These are phyloP conservation scores for Exophiala viscosa DNA, from an alignment of 2,329 filamentous ascomycete species.

Conservation along the genomic window DNA sequence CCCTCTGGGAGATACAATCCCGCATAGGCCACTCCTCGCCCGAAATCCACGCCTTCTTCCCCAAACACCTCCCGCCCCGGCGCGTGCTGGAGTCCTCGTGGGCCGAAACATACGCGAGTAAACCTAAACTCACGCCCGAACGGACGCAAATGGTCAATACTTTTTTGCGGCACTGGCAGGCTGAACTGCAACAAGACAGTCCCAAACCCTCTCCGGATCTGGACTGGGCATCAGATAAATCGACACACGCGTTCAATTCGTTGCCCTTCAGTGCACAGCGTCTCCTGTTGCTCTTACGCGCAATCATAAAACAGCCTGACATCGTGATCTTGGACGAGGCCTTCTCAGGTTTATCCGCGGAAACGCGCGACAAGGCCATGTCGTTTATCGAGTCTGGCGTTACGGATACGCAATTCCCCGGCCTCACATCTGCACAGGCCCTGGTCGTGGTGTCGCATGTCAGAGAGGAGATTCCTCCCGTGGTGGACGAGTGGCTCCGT, in stretches of 20 bases:
- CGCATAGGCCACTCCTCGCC: conserved; percentile 91
- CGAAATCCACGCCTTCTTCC: conserved; percentile 91
- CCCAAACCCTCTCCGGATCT: conserved; percentile 21
- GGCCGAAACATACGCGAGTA: conserved; percentile 78
- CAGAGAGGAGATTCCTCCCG: conserved; percentile 81
- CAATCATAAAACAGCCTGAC: conserved; percentile 74
- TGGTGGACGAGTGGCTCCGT: conserved; percentile 79
- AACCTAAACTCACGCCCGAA: conserved; percentile 59
- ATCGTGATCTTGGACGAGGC: conserved; percentile 84
- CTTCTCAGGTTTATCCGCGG: conserved; percentile 79
- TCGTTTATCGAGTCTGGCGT: conserved; percentile 68
- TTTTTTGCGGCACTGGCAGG: conserved; percentile 70
- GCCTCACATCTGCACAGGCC: conserved; percentile 68
- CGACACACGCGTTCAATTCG: conserved; percentile 59
- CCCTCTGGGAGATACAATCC: conserved; percentile 86
- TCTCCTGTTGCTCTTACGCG: conserved; percentile 76
- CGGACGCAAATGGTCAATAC: conserved; percentile 62
- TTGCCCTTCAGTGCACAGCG: conserved; percentile 79
- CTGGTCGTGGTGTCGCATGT: conserved; percentile 90
- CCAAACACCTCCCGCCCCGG: conserved; percentile 68
- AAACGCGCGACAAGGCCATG: conserved; percentile 80
- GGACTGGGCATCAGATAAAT: conserved; percentile 23
- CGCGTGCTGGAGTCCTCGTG: conserved; percentile 79
- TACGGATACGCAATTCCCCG: conserved; percentile 44
- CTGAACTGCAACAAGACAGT: conserved; percentile 64